Conservation (phyloP, 208 protist species). For the Acanthamoeba royreba region DNA sequence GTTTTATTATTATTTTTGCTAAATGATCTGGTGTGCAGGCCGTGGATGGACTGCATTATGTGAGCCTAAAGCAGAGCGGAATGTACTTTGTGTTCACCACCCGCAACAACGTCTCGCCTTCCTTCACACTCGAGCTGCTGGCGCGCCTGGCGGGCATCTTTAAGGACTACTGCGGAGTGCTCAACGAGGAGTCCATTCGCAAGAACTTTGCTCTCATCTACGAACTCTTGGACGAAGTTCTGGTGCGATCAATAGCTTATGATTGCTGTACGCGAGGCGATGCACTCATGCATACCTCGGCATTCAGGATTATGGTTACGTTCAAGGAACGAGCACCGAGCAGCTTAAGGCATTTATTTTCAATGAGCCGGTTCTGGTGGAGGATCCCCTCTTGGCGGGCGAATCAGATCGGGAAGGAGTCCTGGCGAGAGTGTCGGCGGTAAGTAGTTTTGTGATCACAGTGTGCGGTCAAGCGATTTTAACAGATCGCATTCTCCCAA, state of each 20-base stretch:
- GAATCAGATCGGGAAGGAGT: not conserved
- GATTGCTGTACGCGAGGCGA: too few relatives aligned
- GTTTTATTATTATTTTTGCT: not conserved
- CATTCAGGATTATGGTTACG: conserved; percentile 80
- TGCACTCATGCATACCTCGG: not conserved
- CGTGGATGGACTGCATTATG: conserved; percentile 85
- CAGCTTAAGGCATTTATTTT: conserved; percentile 83
- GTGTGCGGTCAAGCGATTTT: too few relatives aligned
- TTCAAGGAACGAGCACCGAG: conserved; percentile 83
- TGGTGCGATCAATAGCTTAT: not conserved
- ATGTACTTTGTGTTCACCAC: conserved; percentile 87
- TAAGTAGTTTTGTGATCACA: too few relatives aligned
- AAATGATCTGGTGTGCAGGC: not conserved
- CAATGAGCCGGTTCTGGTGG: conserved; percentile 75
- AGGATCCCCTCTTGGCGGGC: not conserved
- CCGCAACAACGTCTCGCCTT: conserved; percentile 79
- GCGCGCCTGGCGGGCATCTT: conserved; percentile 79
- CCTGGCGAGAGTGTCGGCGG: not conserved
- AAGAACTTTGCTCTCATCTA: conserved; percentile 90
- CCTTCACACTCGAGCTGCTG: conserved; percentile 82
- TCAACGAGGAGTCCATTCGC: conserved; percentile 86
- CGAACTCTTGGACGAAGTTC: conserved; percentile 90
- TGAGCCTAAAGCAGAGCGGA: conserved; percentile 77
- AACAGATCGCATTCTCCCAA: too few relatives aligned
- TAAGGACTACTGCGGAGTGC: conserved; percentile 85